Base-by-base conservation (phyloP, 2,329 filamentous ascomycete species). In the Elsinoe necatrix region DNA sequence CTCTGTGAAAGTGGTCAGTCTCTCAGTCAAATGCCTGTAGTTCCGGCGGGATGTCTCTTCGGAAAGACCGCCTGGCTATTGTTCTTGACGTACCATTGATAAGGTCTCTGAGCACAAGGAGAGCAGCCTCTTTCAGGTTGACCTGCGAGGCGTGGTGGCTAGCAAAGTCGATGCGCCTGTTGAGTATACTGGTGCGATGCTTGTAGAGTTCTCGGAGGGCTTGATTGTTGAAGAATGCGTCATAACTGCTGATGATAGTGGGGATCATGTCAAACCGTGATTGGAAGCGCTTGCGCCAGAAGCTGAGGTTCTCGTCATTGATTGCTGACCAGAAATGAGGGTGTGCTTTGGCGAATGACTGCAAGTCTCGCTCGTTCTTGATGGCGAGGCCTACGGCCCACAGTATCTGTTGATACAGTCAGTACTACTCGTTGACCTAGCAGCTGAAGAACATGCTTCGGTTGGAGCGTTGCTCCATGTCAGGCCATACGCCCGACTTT, bases 281-380 rank as follows among this genome's bases (percentile, higher is more conserved):
- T 12, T 68, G 63, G 61, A 77, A 80, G 16, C 67, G 69, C 35
- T 63, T 60, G 34, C 73, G 72, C 78, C 78, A 81, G 63, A 79
- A 75, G 5, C 71, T 73, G 21, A 61, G 57, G 8, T 68, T 61
- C 41, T 72, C 69, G 4, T 65, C 68, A 27, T 74, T 68, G 55
- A 79, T 64, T 5, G 74, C 70, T 60, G 68, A 55, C 31, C 67
- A 63, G 0, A 73, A 72, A 2, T 61, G 62, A 6, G 62, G 65
- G 65, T 77, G 79, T 18, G 73, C 61, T 1, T 63, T 56, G 5
- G 68, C 64, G 62, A 73, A 79, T 54, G 61, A 68, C 21, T 63
- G 62, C 12, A 80, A 62, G 59, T 80, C 76, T 16, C 63, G 61
- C 62, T 80, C 76, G 5, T 58, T 58, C 1, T 69, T 66, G 18